These are phyloP conservation scores for Penicillium concentricum DNA, from an alignment of 2,329 filamentous ascomycete species.

Conservation along the genomic window DNA sequence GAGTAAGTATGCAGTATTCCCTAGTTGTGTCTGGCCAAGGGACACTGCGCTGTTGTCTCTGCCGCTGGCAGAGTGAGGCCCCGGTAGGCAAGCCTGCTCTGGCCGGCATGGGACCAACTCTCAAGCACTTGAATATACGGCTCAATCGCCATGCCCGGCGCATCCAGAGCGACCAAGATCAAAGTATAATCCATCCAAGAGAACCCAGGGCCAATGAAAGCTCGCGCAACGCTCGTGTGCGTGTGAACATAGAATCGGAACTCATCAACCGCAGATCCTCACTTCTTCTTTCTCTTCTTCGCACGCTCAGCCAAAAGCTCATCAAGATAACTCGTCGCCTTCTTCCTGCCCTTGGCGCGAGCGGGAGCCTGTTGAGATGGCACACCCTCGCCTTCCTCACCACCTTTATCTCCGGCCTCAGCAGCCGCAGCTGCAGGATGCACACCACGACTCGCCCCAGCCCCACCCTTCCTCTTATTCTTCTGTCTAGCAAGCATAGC, in stretches of 20 bases:
- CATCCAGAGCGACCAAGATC: not conserved
- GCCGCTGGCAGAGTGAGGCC: not conserved
- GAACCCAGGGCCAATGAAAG: not conserved
- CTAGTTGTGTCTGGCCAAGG: not conserved
- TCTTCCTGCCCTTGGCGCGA: conserved; percentile 35
- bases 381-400: not conserved
- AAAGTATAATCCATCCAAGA: not conserved
- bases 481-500: conserved; percentile 37
- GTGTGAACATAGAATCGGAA: not conserved
- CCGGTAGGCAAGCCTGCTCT: not conserved
- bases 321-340: conserved; percentile 54
- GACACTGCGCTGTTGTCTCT: not conserved
- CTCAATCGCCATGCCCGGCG: not conserved
- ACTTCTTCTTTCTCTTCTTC: conserved; percentile 52
- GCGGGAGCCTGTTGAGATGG: conserved; percentile 5
- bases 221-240: not conserved
- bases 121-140: not conserved
- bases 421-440: conserved; percentile 3
- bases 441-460: not conserved
- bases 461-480: conserved; percentile 17
- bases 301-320: conserved; percentile 49
- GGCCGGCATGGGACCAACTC: not conserved
- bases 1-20: not conserved
- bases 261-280: conserved; percentile 11
- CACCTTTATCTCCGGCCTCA: conserved; percentile 1